Evolutionary conservation across 148 eudicot species (phyloP).

Genomic region (Spergularia marina): DNA sequence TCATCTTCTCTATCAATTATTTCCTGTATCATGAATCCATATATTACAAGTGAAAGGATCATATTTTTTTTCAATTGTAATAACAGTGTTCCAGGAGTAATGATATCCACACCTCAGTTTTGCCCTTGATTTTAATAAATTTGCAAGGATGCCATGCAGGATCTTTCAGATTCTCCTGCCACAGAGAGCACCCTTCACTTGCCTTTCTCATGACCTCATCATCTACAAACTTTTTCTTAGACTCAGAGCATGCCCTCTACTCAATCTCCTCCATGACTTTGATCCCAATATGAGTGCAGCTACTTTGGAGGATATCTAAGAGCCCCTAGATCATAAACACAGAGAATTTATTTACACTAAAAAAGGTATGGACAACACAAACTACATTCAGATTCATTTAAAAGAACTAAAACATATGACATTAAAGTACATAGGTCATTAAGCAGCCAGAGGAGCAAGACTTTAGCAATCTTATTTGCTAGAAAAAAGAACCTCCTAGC

Average conservation of each 20-base stretch:
- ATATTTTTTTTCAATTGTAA: no score
- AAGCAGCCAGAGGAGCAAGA: not conserved
- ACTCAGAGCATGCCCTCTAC: no score
- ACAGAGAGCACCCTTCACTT: slow-evolving; percentile 61
- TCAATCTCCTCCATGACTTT: slow-evolving; percentile 90
- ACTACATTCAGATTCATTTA: not conserved
- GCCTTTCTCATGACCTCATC: slow-evolving; percentile 64
- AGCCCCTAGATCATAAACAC: slow-evolving; percentile 49
- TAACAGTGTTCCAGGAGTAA: no score
- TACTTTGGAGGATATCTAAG: slow-evolving; percentile 33
- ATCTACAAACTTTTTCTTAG: slow-evolving; percentile 46
- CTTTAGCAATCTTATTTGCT: not conserved
- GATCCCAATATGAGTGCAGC: slow-evolving; percentile 52
- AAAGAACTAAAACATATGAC: not conserved
- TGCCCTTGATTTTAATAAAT: slow-evolving; percentile 32
- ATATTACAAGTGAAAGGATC: no score
- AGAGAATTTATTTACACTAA: not conserved
- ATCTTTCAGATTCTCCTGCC: slow-evolving; percentile 76
- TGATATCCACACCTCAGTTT: no score
- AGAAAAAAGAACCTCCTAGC: not conserved
- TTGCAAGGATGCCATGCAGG: slow-evolving; percentile 81
- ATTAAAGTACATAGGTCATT: not conserved
- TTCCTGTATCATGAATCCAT: no score
- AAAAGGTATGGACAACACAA: slow-evolving; percentile 3
- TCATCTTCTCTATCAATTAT: no score